Conservation (phyloP, 2,329 filamentous ascomycete species). For the Cytospora piceae region DNA sequence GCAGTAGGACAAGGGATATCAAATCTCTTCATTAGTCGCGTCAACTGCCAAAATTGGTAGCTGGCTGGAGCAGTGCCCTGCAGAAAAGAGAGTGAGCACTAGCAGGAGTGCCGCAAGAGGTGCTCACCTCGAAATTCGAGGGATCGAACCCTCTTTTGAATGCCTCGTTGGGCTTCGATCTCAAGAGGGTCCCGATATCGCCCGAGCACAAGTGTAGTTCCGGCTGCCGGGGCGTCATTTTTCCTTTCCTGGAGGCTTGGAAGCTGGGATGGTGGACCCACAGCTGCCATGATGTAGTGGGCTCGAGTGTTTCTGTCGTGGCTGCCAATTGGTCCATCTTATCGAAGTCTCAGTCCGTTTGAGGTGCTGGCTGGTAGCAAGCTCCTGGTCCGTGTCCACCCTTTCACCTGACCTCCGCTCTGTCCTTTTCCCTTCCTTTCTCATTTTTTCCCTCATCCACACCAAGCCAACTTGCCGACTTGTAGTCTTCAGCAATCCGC, state of each 20-base stretch:
- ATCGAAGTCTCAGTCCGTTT: constrained; percentile 34
- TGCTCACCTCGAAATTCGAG: neutral
- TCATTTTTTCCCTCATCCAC: constrained; percentile 32
- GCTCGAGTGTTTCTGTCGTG: constrained; percentile 32
- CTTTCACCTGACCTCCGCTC: constrained; percentile 33
- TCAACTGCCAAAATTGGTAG: constrained; percentile 16
- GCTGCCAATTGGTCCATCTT: constrained; percentile 38
- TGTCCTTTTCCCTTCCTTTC: constrained; percentile 38
- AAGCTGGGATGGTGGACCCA: constrained; percentile 35
- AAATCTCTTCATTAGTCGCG: constrained; percentile 23
- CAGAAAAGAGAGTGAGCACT: neutral
- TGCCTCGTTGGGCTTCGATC: neutral
- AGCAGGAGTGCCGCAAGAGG: too few species aligned
- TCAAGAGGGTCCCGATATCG: constrained; percentile 29
- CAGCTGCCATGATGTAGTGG: constrained; percentile 32
- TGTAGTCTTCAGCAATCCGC: constrained; percentile 33
- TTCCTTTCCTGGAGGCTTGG: constrained; percentile 33
- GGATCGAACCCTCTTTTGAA: constrained; percentile 23
- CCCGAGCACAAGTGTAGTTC: constrained; percentile 27
- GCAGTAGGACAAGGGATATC: constrained; percentile 6
- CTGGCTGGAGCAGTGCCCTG: neutral
- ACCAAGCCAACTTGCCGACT: constrained; percentile 37
- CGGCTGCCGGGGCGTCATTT: constrained; percentile 33
- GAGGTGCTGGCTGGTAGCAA: constrained; percentile 31
- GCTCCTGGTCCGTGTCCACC: constrained; percentile 30